Evolutionary conservation across 306 rosid species (phyloP), one percentile per base, ranked within the genome.

Genomic region (Glycyrrhiza uralensis): DNA sequence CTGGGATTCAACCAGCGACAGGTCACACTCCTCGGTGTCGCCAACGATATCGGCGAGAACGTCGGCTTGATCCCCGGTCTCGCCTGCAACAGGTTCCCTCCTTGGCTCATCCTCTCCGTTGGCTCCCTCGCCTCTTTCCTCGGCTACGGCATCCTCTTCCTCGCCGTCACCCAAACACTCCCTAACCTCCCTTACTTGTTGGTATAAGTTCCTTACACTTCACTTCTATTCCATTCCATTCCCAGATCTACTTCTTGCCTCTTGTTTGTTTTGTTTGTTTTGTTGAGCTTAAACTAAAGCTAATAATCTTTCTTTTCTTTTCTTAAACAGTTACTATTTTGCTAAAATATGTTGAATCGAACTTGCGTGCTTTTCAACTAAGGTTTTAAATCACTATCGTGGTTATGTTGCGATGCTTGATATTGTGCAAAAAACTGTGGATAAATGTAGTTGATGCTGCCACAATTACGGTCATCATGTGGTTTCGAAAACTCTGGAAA

Each of bases 31-130:
- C 90, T 91, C 18, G 97, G 96, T 2, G 96, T 91, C 1, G 96
- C 92, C 38, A 87, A 82, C 52, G 96, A 91, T 64, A 71, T 91
- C 45, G 97, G 97, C 0, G 97, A 91, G 60, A 91, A 83, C 73
- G 85, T 91, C 24, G 88, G 97, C 32, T 57, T 91, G 1, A 58
- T 91, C 6, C 97, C 95, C 0, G 97, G 97, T 2, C 38, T 91
- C 39, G 96, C 85, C 45, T 88, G 85, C 75, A 89, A 91, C 81
- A 91, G 66, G 87, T 80, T 91, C 67, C 89, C 97, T 0, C 96
- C 96, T 22, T 91, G 91, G 96, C 22, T 85, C 0, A 63, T 88
- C 20, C 89, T 91, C 19, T 22, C 44, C 38, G 77, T 88, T 7
- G 95, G 97, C 1, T 80, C 87, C 42, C 3, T 87, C 0, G 80